phyloP scores from a whole-genome alignment of 1,284 basidiomycete genomes.

The Mycocalia duriaeana region DNA sequence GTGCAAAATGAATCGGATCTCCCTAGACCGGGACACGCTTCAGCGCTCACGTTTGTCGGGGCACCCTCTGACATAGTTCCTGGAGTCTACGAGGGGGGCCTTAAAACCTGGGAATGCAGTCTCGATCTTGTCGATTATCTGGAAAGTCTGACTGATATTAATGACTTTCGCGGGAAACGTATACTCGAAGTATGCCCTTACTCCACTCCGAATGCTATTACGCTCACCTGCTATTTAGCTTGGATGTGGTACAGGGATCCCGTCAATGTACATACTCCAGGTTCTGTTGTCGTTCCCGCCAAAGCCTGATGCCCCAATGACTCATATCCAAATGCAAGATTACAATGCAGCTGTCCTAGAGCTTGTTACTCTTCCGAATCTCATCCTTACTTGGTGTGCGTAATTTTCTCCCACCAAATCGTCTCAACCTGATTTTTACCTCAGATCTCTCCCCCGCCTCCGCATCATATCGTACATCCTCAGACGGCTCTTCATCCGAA shows the following conservation, averaged over 20 bases:
- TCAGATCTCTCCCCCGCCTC: slow-evolving; percentile 51
- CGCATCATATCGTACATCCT: slow-evolving; percentile 26
- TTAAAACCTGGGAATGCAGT: slow-evolving; percentile 98
- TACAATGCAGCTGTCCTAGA: slow-evolving; percentile 85
- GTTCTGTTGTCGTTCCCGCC: slow-evolving; percentile 45
- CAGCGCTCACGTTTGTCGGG: slow-evolving; percentile 60
- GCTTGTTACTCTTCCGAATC: slow-evolving; percentile 85
- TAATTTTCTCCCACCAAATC: slow-evolving; percentile 11
- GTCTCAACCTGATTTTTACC: not conserved
- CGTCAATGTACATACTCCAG: slow-evolving; percentile 70
- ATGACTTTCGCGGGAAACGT: slow-evolving; percentile 26
- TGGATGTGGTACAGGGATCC: slow-evolving; percentile 90
- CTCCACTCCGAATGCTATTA: not conserved
- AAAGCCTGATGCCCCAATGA: slow-evolving; percentile 25
- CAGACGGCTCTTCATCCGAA: slow-evolving; percentile 13
- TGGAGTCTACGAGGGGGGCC: slow-evolving; percentile 90
- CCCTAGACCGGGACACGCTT: slow-evolving; percentile 8
- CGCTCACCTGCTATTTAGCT: slow-evolving; percentile 41
- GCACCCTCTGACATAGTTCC: slow-evolving; percentile 88
- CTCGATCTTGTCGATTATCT: slow-evolving; percentile 76
- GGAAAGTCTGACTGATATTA: slow-evolving; percentile 26
- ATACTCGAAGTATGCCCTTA: slow-evolving; percentile 15
- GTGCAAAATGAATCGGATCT: slow-evolving; percentile 10
- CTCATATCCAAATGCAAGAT: slow-evolving; percentile 84
- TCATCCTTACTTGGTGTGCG: slow-evolving; percentile 84